Evolutionary conservation across 139 green algal genomes (phyloP).

Genomic region (Chlamydomonas incerta): DNA sequence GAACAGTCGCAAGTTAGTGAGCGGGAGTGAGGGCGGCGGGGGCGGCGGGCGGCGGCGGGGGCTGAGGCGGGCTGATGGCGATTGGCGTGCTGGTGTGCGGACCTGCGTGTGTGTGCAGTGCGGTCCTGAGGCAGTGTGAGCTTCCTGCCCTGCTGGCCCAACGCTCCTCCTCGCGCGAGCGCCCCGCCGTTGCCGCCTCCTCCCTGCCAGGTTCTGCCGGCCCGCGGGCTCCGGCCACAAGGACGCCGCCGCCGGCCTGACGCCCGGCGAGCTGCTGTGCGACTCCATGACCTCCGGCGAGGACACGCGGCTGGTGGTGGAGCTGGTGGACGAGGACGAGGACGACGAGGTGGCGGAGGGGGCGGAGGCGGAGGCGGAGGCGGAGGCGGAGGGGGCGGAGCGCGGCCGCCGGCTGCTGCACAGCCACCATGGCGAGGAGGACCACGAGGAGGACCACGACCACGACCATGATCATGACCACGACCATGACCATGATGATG

Average conservation of each 20-base stretch:
- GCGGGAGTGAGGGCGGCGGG: not conserved
- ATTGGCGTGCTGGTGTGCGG: not conserved
- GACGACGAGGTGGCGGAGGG: not conserved
- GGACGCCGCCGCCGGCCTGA: too few relatives aligned
- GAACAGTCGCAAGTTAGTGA: constrained; percentile 36
- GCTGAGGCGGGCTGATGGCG: not conserved
- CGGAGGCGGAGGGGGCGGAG: not conserved
- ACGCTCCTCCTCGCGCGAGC: not conserved
- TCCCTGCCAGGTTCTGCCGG: constrained; percentile 34
- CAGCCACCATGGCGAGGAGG: not conserved
- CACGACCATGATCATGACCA: not conserved
- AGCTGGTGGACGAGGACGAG: not conserved
- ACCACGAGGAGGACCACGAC: not conserved
- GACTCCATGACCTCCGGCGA: constrained; percentile 11
- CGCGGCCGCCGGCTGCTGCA: not conserved
- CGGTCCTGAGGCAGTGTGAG: not conserved
- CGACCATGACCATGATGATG: not conserved
- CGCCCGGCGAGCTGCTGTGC: not conserved
- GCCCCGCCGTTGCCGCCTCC: too few relatives aligned
- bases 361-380: not conserved
- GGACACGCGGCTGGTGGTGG: constrained; percentile 3
- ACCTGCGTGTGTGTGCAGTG: not conserved
- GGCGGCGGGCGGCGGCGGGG: not conserved
- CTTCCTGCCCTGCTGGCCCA: too few relatives aligned
- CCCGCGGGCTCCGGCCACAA: not conserved